Percentiles rank a stretch among this genome's conserved stretches.
phyloP scores from a whole-genome alignment of 1,139 yeast genomes.

The Zygoascus sp. region DNA sequence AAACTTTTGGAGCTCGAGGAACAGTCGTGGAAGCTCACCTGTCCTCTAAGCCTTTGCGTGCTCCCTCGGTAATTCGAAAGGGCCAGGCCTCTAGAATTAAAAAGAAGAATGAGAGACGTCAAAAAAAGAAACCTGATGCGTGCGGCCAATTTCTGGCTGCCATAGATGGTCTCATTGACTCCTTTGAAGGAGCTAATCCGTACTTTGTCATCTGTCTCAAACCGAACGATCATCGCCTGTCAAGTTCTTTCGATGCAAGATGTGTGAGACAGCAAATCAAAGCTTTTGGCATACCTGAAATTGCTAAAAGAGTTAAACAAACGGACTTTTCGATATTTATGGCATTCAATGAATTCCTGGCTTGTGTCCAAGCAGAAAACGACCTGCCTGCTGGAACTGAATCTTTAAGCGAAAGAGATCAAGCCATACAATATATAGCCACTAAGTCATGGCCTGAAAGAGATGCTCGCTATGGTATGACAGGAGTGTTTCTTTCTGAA shows the following conservation, averaged over 20 bases:
- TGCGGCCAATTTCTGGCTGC: slow-evolving; percentile 37
- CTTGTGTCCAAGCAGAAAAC: slow-evolving; percentile 26
- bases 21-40: slow-evolving; percentile 39
- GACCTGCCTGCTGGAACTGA: slow-evolving; percentile 19
- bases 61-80: slow-evolving; percentile 34
- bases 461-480: slow-evolving; percentile 39
- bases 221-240: slow-evolving; percentile 39
- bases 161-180: slow-evolving; percentile 35
- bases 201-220: slow-evolving; percentile 41
- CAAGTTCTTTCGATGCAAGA: slow-evolving; percentile 39
- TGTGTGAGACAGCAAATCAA: slow-evolving; percentile 41
- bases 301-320: slow-evolving; percentile 37
- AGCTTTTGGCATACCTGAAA: slow-evolving; percentile 41
- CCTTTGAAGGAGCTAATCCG: slow-evolving; percentile 39
- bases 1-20: slow-evolving; percentile 31
- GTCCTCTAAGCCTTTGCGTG: slow-evolving; percentile 39
- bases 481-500: slow-evolving; percentile 41
- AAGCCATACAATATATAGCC: slow-evolving; percentile 31
- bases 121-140: slow-evolving; percentile 27
- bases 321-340: slow-evolving; percentile 39
- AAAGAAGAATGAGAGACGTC: slow-evolving; percentile 20
- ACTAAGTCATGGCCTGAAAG: slow-evolving; percentile 37
- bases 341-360: slow-evolving; percentile 38
- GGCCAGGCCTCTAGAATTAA: slow-evolving; percentile 16
- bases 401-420: slow-evolving; percentile 33